Percentiles rank a stretch among this genome's conserved stretches.
Conservation (phyloP, 2,329 filamentous ascomycete species). For the Exophiala sp. region DNA sequence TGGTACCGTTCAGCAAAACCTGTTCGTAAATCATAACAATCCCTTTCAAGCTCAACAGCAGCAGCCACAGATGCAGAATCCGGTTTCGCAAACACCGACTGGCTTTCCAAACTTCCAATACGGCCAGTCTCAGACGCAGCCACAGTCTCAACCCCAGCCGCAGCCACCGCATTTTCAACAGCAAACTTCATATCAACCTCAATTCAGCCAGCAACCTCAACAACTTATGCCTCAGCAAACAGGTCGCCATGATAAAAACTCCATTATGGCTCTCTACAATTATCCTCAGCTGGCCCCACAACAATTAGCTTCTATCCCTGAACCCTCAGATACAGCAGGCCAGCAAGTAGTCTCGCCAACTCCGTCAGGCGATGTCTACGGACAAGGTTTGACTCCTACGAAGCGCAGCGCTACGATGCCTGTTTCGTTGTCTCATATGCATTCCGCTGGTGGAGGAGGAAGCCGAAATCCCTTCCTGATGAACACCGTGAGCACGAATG, state of each 20-base stretch:
- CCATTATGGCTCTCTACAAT: conserved; percentile 47
- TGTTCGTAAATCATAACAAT: conserved; percentile 28
- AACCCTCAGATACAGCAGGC: conserved; percentile 27
- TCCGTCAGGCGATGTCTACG: conserved; percentile 19
- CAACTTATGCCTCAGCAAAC: conserved; percentile 39
- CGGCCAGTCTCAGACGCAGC: conserved; percentile 12
- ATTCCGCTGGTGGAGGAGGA: conserved; percentile 28
- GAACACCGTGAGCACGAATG: conserved; percentile 8
- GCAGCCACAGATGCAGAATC: conserved; percentile 23
- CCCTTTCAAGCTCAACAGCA: conserved; percentile 14
- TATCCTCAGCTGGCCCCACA: conserved; percentile 35
- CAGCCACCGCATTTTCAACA: conserved; percentile 15
- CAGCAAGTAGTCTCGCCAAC: conserved; percentile 25
- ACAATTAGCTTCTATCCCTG: conserved; percentile 29
- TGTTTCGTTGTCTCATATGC: conserved; percentile 26
- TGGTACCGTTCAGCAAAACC: conserved; percentile 21
- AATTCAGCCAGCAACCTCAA: conserved; percentile 22
- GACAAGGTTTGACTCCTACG: conserved; percentile 28
- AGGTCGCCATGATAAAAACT: conserved; percentile 44
- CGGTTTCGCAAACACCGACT: conserved; percentile 2
- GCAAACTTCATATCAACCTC: conserved; percentile 16
- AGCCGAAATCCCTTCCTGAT: conserved; percentile 35
- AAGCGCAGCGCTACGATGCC: conserved; percentile 35
- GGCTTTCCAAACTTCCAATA: conserved; percentile 24
- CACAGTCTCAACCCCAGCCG: conserved; percentile 1